Conservation (phyloP, 352 stramenopile species). For the Globisporangium nodosum region DNA sequence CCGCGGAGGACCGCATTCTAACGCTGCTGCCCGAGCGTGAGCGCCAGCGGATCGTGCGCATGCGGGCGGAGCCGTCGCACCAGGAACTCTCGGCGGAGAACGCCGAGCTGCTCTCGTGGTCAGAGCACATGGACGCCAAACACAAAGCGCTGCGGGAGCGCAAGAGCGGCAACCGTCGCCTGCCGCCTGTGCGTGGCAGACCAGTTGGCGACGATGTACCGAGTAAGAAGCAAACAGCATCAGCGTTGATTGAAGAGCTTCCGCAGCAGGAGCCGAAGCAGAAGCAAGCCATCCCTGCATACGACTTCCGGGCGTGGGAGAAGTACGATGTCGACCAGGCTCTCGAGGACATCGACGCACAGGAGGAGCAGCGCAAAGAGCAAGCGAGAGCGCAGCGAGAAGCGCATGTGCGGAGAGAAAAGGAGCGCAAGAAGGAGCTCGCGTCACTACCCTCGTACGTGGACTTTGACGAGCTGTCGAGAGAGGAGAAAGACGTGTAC, state of each 20-base stretch:
- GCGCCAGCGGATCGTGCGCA: conserved; percentile 57
- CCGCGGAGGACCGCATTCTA: conserved; percentile 77
- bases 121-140: conserved; percentile 47
- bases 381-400: conserved; percentile 30
- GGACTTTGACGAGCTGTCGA: conserved; percentile 43
- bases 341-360: conserved; percentile 63
- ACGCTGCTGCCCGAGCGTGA: conserved; percentile 74
- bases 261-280: conserved; percentile 19
- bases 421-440: conserved; percentile 46
- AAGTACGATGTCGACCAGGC: conserved; percentile 87
- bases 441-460: conserved; percentile 55
- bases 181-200: conserved; percentile 54
- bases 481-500: conserved; percentile 44
- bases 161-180: conserved; percentile 3
- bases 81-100: conserved; percentile 57
- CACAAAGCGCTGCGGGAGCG: conserved; percentile 39
- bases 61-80: conserved; percentile 45
- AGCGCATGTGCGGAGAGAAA: conserved; percentile 27
- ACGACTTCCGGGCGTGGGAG: conserved; percentile 91
- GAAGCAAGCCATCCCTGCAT: conserved; percentile 59
- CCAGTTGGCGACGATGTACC: no score
- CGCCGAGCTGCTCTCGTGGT: conserved; percentile 63
- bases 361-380: conserved; percentile 32
- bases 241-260: neutral
- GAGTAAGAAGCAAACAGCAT: neutral